Conservation (phyloP, 257 asterid species). For the Capsicum rhomboideum region DNA sequence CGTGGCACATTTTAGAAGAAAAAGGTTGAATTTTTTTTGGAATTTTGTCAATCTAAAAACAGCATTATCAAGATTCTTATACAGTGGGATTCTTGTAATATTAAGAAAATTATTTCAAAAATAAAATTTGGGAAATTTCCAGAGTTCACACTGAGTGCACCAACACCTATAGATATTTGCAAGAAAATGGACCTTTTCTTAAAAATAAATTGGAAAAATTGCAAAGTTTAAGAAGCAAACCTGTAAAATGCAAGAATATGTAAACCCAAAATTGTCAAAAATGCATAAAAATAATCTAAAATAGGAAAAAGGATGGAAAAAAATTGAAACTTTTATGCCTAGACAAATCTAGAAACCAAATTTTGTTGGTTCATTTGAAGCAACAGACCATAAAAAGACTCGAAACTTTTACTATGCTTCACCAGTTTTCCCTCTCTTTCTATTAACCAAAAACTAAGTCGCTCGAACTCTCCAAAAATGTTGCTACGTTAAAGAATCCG, state of each 20-base stretch:
- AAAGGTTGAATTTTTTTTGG: slow-evolving; percentile 6
- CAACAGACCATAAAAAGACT: not conserved
- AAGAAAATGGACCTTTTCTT: not conserved
- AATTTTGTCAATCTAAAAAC: slow-evolving; percentile 16
- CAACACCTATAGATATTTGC: slow-evolving; percentile 13
- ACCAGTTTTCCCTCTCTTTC: no score
- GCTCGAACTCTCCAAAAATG: no score
- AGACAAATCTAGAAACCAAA: not conserved
- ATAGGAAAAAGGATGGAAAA: not conserved
- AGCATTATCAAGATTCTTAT: not conserved
- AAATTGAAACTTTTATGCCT: not conserved
- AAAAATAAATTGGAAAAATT: not conserved
- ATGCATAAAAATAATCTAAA: not conserved
- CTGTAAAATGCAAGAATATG: slow-evolving; percentile 1
- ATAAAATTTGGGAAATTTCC: not conserved
- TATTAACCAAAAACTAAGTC: no score
- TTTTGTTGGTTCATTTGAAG: not conserved
- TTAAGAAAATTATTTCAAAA: not conserved
- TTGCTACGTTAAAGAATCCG: no score
- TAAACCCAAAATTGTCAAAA: not conserved
- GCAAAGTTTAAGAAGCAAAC: slow-evolving; percentile 12
- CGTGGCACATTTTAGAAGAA: not conserved
- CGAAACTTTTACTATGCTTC: no score
- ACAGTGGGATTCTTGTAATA: slow-evolving; percentile 9
- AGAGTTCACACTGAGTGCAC: slow-evolving; percentile 12